Conservation (phyloP, 805 yeast species). For the Kazachstania africana region DNA sequence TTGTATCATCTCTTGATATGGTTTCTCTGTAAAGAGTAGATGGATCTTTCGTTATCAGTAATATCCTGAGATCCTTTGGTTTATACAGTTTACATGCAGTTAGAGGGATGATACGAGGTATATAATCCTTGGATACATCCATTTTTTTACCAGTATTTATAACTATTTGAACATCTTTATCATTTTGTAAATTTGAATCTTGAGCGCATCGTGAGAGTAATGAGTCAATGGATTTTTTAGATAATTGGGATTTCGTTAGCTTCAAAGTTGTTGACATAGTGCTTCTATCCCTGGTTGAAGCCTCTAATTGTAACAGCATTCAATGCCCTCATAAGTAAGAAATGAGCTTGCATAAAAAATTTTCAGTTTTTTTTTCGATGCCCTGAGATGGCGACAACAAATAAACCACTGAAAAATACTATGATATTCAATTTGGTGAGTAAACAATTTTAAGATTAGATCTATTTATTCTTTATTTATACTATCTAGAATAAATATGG, state of each 20-base stretch:
- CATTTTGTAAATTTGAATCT: constrained; percentile 17
- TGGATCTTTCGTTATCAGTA: constrained; percentile 68
- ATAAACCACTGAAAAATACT: no score
- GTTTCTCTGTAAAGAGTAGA: constrained; percentile 41
- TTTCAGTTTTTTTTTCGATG: no score
- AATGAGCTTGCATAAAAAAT: no score
- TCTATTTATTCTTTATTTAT: no score
- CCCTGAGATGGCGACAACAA: no score
- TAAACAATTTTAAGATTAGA: no score
- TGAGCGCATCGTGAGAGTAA: constrained; percentile 22
- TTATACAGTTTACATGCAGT: constrained; percentile 37
- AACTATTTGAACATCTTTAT: constrained; percentile 27
- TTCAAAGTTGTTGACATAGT: constrained; percentile 6
- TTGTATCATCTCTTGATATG: constrained; percentile 38
- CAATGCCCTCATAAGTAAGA: no score
- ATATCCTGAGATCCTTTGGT: constrained; percentile 37
- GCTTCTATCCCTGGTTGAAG: background rate
- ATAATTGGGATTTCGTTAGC: constrained; percentile 6
- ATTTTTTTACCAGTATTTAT: constrained; percentile 35
- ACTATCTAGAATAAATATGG: no score
- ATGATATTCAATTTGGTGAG: no score
- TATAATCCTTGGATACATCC: constrained; percentile 33
- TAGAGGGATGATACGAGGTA: constrained; percentile 51
- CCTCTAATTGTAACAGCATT: no score
- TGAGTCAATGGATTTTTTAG: constrained; percentile 15